Conservation (phyloP, 2,329 filamentous ascomycete species). For the Paraconiothyrium sp. region DNA sequence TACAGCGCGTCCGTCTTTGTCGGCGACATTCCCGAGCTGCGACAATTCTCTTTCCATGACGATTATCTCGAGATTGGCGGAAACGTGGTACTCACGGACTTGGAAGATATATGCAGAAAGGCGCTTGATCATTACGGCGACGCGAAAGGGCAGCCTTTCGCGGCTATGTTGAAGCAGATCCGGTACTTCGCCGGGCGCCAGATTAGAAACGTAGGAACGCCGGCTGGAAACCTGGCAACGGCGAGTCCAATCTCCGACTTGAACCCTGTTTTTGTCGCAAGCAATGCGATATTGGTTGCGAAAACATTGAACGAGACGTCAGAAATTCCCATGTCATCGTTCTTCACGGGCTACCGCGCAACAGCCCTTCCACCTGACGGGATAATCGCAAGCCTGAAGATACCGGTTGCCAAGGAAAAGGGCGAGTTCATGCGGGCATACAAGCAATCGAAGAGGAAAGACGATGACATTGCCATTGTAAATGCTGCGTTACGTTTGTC, state of each 20-base stretch:
- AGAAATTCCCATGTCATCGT: slow-evolving; percentile 89
- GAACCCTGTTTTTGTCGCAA: slow-evolving; percentile 91
- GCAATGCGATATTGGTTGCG: slow-evolving; percentile 81
- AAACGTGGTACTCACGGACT: slow-evolving; percentile 90
- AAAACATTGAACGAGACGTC: slow-evolving; percentile 77
- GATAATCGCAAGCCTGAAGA: slow-evolving; percentile 85
- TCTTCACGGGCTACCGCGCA: slow-evolving; percentile 90
- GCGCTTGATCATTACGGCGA: slow-evolving; percentile 82
- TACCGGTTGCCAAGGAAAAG: slow-evolving; percentile 77
- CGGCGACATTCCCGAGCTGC: slow-evolving; percentile 89
- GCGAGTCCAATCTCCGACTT: slow-evolving; percentile 96
- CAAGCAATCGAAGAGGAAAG: slow-evolving; percentile 96
- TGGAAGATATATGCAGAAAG: slow-evolving; percentile 84
- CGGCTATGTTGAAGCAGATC: slow-evolving; percentile 92
- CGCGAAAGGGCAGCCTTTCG: slow-evolving; percentile 78
- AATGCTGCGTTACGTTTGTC: slow-evolving; percentile 83
- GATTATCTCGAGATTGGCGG: slow-evolving; percentile 91
- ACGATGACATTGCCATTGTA: slow-evolving; percentile 98
- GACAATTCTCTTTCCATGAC: slow-evolving; percentile 81
- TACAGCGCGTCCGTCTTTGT: slow-evolving; percentile 92
- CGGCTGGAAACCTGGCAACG: slow-evolving; percentile 91
- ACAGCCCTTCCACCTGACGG: slow-evolving; percentile 84
- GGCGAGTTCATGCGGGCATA: slow-evolving; percentile 89
- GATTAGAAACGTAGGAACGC: slow-evolving; percentile 97
- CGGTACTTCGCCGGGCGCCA: slow-evolving; percentile 94